Evolutionary conservation across 371 early-diverging fungal species (phyloP), one percentile per base, ranked within the genome.

Genomic region (Rhizopus sp.): DNA sequence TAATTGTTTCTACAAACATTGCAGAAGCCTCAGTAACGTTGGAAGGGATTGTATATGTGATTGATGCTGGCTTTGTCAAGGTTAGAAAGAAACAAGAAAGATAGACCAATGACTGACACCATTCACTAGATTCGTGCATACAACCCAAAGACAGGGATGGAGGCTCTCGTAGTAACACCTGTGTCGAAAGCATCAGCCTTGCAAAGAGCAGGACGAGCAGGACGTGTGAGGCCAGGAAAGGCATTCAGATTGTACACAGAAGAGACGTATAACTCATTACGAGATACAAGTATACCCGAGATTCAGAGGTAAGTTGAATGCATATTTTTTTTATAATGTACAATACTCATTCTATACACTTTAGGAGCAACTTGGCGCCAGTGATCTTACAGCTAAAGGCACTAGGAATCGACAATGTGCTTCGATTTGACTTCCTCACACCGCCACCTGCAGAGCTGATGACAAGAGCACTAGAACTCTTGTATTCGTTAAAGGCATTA

Each of bases 11-110:
- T 1, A 89, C 89, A 4, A 88, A 87, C 46, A 86, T 88, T 54
- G 88, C 89, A 9, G 94, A 94, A 70, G 89, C 95, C 1, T 93
- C 93, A 0, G 74, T 96, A 4, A 94, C 96, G 0, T 84, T 96
- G 38, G 90, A 91, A 50, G 88, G 88, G 3, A 84, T 94, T 40
- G 87, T 85, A 5, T 94, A 91, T 64, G 93, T 94, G 4, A 80
- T 96, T 54, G 96, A 94, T 69, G 68, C 76, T 50, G 96, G 94
- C 1, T 87, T 78, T 71, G 90, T 89, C 54, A 96, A 98, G 73
- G 84, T 85, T 60, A 65, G 59, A 50, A 9, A 6, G 35, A 33
- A 62, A 29, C 16, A 34, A 23, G 49, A 54, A 33, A 41, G 35
- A 54, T 9, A 12, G 35, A 37, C 5, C 5, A 42, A 0, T 40